Conservation (phyloP, 2,329 filamentous ascomycete genomes). For the Venturia nashicola region DNA sequence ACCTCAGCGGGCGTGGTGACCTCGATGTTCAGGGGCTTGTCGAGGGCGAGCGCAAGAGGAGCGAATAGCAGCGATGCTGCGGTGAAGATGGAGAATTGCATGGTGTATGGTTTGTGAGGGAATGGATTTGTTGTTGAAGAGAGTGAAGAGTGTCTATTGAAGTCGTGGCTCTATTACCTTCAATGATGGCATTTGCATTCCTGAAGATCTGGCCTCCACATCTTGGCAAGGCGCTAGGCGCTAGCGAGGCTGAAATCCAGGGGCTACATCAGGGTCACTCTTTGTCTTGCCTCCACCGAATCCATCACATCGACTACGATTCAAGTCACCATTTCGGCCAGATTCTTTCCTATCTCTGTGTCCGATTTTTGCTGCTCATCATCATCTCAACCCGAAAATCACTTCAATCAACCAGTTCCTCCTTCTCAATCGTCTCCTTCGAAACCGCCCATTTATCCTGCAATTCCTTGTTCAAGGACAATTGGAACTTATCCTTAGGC, state of each 20-base stretch:
- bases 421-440: conserved; percentile 6
- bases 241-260: not conserved
- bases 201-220: not conserved
- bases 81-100: conserved; percentile 9
- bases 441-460: conserved; percentile 3
- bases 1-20: conserved; percentile 55
- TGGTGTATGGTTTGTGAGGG: not conserved
- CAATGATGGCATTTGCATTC: not conserved
- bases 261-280: not conserved
- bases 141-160: not conserved
- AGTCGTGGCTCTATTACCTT: not conserved
- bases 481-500: not conserved
- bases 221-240: not conserved
- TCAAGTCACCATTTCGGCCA: too few species aligned
- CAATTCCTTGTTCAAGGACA: not conserved
- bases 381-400: too few species aligned
- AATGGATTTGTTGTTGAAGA: not conserved
- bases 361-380: too few species aligned
- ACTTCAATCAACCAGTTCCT: conserved; percentile 5
- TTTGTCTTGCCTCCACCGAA: too few species aligned
- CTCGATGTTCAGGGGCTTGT: conserved; percentile 61
- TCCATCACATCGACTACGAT: too few species aligned
- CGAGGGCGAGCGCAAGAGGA: conserved; percentile 35
- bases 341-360: too few species aligned
- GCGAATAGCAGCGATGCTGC: conserved; percentile 16